These are phyloP conservation scores for Ustilaginoidea virens DNA, from an alignment of 2,329 filamentous ascomycete species.

Conservation along the genomic window DNA sequence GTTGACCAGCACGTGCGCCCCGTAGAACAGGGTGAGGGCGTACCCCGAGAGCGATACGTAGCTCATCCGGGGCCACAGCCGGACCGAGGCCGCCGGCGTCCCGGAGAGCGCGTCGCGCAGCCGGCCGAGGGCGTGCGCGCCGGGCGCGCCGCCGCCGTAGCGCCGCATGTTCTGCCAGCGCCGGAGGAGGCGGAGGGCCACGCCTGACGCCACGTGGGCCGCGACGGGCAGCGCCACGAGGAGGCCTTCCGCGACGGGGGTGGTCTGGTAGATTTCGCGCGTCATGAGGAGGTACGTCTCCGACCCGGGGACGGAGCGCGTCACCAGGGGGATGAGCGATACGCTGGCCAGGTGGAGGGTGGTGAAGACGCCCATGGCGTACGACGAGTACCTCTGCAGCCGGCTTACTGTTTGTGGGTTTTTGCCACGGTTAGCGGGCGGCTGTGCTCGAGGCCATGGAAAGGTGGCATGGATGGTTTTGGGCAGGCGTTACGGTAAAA, in stretches of 20 bases:
- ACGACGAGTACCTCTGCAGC: constrained; percentile 79
- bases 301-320: constrained; percentile 55
- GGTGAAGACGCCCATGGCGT: constrained; percentile 65
- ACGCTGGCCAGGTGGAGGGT: constrained; percentile 69
- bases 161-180: constrained; percentile 54
- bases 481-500: too few relatives aligned
- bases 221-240: constrained; percentile 61
- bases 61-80: constrained; percentile 53
- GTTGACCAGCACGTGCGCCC: constrained; percentile 61
- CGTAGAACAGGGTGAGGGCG: constrained; percentile 45
- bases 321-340: constrained; percentile 62
- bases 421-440: too few relatives aligned
- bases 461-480: too few relatives aligned
- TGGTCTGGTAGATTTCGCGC: constrained; percentile 86
- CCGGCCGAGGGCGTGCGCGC: constrained; percentile 25
- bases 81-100: constrained; percentile 17
- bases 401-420: constrained; percentile 22
- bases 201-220: constrained; percentile 61
- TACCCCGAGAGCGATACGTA: constrained; percentile 63
- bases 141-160: constrained; percentile 56
- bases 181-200: constrained; percentile 62
- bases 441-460: too few relatives aligned
- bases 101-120: constrained; percentile 16
- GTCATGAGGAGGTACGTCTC: constrained; percentile 84
- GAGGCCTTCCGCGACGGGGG: constrained; percentile 59